Conservation (phyloP, 441 rosid genomes). For the Euphorbia celastroides region DNA sequence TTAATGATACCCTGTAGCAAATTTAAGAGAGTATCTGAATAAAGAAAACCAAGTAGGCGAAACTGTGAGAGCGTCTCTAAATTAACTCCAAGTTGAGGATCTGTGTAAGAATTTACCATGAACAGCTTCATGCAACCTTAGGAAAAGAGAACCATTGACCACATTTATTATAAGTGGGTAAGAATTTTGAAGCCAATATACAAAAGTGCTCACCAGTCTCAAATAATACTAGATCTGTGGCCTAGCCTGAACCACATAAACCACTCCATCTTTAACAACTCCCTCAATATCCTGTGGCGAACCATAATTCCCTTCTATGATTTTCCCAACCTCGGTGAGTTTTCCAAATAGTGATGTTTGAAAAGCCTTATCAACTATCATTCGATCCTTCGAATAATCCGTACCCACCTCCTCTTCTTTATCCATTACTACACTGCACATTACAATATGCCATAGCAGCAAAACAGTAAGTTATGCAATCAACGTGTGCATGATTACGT, state of each 20-base stretch:
- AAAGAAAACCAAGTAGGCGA: too few species aligned
- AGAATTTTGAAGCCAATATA: background rate
- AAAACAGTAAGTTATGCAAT: background rate
- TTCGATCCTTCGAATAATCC: conserved; percentile 48
- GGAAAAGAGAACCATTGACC: background rate
- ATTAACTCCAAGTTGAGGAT: too few species aligned
- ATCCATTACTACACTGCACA: conserved; percentile 59
- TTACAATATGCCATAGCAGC: background rate
- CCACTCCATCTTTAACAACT: conserved; percentile 41
- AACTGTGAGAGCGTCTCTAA: too few species aligned
- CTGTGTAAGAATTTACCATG: too few species aligned
- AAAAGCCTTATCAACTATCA: conserved; percentile 39
- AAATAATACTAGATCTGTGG: conserved; percentile 34
- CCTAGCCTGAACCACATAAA: conserved; percentile 58
- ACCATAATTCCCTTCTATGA: conserved; percentile 48
- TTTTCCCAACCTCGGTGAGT: conserved; percentile 49
- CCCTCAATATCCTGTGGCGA: conserved; percentile 62
- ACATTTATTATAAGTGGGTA: background rate
- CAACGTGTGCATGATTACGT: background rate
- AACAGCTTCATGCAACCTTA: background rate
- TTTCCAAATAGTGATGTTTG: conserved; percentile 40
- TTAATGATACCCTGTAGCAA: too few species aligned
- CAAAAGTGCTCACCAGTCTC: background rate
- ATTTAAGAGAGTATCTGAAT: too few species aligned
- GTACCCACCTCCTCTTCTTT: conserved; percentile 39